Percentiles rank a stretch among this genome's conserved stretches.
Evolutionary conservation across 768 basidiomycete genomes (phyloP).

Genomic region (Phanerochaete carnosa): DNA sequence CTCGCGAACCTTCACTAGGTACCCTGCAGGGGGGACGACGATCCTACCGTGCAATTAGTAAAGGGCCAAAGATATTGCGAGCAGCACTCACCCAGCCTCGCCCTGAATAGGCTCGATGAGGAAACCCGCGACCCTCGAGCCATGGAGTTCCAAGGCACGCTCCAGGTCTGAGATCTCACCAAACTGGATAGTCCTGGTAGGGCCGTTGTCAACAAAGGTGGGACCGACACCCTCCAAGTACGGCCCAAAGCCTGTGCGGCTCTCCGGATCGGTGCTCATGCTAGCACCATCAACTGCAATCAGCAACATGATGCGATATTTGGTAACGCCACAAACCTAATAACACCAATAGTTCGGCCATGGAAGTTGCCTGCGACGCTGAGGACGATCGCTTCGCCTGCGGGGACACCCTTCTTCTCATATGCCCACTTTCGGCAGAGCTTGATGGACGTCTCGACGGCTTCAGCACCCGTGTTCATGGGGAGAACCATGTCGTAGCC

Average conservation of each 20-base stretch:
- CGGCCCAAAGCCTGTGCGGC: constrained; percentile 85
- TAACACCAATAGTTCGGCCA: constrained; percentile 86
- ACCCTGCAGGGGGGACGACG: constrained; percentile 86
- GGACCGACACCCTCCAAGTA: constrained; percentile 87
- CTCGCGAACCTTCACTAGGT: constrained; percentile 70
- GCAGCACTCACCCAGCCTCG: constrained; percentile 81
- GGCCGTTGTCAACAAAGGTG: constrained; percentile 52
- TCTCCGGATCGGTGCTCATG: constrained; percentile 95
- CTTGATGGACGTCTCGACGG: constrained; percentile 97
- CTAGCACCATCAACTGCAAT: constrained; percentile 32
- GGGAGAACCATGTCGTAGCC: constrained; percentile 95
- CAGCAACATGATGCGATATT: neutral
- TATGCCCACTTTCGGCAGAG: constrained; percentile 97
- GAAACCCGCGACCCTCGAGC: constrained; percentile 86
- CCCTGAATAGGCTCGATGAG: constrained; percentile 98
- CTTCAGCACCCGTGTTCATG: constrained; percentile 99
- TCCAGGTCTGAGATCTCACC: constrained; percentile 82
- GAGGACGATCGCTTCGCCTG: constrained; percentile 82
- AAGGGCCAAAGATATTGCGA: neutral
- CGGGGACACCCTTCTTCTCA: constrained; percentile 74
- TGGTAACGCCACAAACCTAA: constrained; percentile 47
- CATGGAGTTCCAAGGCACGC: constrained; percentile 74
- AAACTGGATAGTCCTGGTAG: constrained; percentile 66
- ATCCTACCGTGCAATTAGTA: constrained; percentile 49
- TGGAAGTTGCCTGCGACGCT: constrained; percentile 93